phyloP scores from a whole-genome alignment of 83 land plant genomes.

The Thuja plicata region DNA sequence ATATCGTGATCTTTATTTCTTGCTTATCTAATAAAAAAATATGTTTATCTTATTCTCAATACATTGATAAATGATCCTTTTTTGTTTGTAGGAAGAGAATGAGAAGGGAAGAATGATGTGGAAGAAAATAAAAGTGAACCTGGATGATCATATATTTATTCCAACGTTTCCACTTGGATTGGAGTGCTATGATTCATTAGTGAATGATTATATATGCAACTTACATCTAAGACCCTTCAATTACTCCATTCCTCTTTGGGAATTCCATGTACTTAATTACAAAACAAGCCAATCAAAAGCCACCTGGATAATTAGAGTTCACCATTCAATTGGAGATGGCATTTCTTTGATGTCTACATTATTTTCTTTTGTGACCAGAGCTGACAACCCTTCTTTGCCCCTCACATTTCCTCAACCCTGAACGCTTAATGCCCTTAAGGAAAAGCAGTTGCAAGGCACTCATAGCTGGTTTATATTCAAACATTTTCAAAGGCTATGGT shows the following conservation, averaged over 20 bases:
- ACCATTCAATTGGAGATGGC: slow-evolving; percentile 7
- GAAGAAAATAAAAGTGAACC: slow-evolving; percentile 35
- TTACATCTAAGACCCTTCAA: slow-evolving; percentile 27
- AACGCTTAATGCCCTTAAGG: neutral
- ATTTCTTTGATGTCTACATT: slow-evolving; percentile 5
- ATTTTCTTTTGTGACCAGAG: neutral
- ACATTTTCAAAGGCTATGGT: neutral
- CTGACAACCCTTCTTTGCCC: slow-evolving; percentile 20
- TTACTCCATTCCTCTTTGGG: slow-evolving; percentile 37
- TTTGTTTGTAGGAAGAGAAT: slow-evolving; percentile 11
- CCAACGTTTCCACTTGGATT: slow-evolving; percentile 29
- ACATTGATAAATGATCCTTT: too few species aligned
- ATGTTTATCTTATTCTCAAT: too few species aligned
- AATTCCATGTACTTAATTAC: slow-evolving; percentile 22
- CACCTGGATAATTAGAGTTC: neutral
- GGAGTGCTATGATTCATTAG: slow-evolving; percentile 23
- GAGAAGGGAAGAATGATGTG: slow-evolving; percentile 28
- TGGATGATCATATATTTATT: slow-evolving; percentile 33
- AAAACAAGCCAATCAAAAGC: neutral
- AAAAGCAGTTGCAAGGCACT: neutral
- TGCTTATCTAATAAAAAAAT: too few species aligned
- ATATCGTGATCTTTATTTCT: too few species aligned
- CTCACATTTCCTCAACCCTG: slow-evolving; percentile 34
- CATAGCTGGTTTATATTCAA: neutral
- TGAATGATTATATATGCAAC: slow-evolving; percentile 27